A percentile compares a stretch with the other conserved stretches of the same genome.
These are phyloP conservation scores for Monosporascus sp. DNA, from an alignment of 2,329 filamentous ascomycete genomes.

Conservation along the genomic window DNA sequence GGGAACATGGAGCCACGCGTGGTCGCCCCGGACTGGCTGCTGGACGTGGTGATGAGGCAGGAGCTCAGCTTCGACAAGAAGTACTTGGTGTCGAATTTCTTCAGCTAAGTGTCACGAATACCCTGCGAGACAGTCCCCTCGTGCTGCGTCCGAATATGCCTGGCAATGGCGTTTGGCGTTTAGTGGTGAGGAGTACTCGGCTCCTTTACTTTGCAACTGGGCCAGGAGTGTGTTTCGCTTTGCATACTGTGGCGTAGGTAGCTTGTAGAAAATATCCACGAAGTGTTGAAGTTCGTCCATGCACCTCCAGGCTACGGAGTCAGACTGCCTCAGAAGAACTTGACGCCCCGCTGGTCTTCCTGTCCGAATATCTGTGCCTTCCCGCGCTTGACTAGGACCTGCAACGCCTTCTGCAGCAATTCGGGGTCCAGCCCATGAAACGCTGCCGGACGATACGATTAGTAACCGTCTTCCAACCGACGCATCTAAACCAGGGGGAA, in stretches of 20 bases:
- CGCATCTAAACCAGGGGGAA: not conserved
- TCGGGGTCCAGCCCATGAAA: constrained; percentile 86
- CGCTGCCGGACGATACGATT: constrained; percentile 41
- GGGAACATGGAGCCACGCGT: constrained; percentile 77
- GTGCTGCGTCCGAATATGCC: constrained; percentile 6
- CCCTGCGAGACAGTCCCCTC: not conserved
- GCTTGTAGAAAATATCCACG: not conserved
- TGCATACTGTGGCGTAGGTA: not conserved
- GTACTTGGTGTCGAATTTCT: constrained; percentile 50
- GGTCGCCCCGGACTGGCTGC: constrained; percentile 81
- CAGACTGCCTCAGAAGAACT: constrained; percentile 71
- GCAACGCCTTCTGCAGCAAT: constrained; percentile 72
- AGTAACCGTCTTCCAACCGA: not conserved
- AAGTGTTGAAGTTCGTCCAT: not conserved
- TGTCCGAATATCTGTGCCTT: constrained; percentile 91
- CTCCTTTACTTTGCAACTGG: not conserved
- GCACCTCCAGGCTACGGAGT: not conserved
- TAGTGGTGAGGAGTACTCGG: not conserved
- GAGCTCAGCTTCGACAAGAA: constrained; percentile 62
- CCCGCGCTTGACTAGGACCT: constrained; percentile 78
- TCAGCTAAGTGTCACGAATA: constrained; percentile 16
- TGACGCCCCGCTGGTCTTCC: constrained; percentile 85
- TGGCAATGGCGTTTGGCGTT: constrained; percentile 10
- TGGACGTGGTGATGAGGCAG: constrained; percentile 87
- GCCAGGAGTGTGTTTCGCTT: too few relatives aligned